Conservation (phyloP, 2,329 filamentous ascomycete genomes). For the Mollisiaceae sp. region DNA sequence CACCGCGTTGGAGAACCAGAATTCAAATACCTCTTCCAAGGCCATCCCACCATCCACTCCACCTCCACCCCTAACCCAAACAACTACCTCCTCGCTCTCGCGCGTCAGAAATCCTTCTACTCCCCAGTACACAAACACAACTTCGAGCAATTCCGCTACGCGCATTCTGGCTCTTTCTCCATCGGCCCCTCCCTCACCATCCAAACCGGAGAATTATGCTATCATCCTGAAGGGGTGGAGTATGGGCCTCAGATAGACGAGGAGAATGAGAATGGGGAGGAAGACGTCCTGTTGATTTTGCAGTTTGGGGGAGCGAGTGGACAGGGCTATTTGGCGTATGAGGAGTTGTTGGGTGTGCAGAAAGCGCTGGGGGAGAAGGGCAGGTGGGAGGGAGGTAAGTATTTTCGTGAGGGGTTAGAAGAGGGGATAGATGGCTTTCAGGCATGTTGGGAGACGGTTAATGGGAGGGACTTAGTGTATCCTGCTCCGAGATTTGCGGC, state of each 20-base stretch:
- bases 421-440: constrained; percentile 9
- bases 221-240: constrained; percentile 35
- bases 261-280: background rate
- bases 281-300: background rate
- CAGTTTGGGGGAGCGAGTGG: constrained; percentile 5
- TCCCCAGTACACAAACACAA: constrained; percentile 34
- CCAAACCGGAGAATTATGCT: constrained; percentile 28
- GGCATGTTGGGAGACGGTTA: background rate
- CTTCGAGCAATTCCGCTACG: constrained; percentile 36
- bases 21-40: constrained; percentile 16
- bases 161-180: constrained; percentile 22
- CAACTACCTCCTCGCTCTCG: constrained; percentile 28
- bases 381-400: background rate
- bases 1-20: constrained; percentile 22
- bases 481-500: background rate
- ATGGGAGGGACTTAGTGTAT: constrained; percentile 7
- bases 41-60: constrained; percentile 22
- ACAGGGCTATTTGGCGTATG: constrained; percentile 7
- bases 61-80: constrained; percentile 25
- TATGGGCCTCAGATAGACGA: constrained; percentile 15
- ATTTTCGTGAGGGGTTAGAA: background rate
- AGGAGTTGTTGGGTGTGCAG: constrained; percentile 2
- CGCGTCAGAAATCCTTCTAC: constrained; percentile 28
- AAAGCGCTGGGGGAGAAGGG: background rate
- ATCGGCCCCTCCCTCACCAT: constrained; percentile 24